phyloP scores from a whole-genome alignment of 768 basidiomycete genomes.

The Trametes sanguinea region DNA sequence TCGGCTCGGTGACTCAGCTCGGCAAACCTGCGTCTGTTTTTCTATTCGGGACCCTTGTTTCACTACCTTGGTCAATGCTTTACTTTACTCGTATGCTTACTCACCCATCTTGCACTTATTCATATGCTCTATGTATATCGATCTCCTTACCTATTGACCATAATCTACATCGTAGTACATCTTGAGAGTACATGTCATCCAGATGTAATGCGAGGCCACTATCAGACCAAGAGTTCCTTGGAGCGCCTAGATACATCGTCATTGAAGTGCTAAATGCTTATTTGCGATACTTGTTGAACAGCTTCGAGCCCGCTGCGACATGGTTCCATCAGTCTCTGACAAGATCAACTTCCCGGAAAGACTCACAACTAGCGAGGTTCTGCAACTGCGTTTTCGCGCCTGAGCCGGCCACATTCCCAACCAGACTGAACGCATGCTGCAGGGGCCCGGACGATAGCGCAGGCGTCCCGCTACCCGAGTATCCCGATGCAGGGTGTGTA shows the following conservation, averaged over 20 bases:
- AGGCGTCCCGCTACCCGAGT: constrained; percentile 15
- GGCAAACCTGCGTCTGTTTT: background rate
- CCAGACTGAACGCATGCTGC: constrained; percentile 47
- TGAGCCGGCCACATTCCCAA: constrained; percentile 59
- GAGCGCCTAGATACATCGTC: too few species aligned
- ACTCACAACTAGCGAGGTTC: constrained; percentile 55
- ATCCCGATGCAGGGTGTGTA: constrained; percentile 20
- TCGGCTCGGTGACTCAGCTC: constrained; percentile 2
- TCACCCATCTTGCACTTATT: constrained; percentile 12
- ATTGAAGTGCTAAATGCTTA: background rate
- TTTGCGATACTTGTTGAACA: constrained; percentile 44
- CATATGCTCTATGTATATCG: constrained; percentile 13
- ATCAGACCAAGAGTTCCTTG: too few species aligned
- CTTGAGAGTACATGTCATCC: too few species aligned
- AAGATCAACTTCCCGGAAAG: background rate
- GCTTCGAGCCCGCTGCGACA: constrained; percentile 43
- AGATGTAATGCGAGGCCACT: too few species aligned
- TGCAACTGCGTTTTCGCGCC: constrained; percentile 42
- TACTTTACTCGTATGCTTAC: background rate
- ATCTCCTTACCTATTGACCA: background rate
- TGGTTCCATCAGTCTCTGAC: background rate
- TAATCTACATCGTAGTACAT: background rate
- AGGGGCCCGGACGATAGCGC: constrained; percentile 32
- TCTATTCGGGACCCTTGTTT: background rate
- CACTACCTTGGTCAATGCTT: background rate